Conservation (phyloP, 2,329 filamentous ascomycete genomes). For the Trichoderma sp. region DNA sequence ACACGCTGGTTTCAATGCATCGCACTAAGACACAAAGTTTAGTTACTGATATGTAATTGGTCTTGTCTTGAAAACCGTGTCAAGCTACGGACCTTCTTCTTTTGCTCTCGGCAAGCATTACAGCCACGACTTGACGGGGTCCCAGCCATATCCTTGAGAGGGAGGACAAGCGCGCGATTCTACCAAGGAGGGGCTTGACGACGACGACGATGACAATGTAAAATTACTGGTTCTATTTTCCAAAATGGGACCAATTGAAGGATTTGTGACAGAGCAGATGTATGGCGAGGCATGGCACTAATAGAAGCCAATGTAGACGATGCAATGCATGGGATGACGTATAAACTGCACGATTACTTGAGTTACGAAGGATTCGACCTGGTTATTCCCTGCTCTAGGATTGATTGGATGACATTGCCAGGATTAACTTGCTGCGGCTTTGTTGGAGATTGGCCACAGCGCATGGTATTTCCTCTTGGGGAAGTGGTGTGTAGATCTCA, state of each 20-base stretch:
- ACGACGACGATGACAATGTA: not conserved
- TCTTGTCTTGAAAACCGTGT: not conserved
- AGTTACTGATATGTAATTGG: not conserved
- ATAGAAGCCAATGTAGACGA: not conserved
- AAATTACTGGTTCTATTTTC: not conserved
- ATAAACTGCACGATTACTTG: not conserved
- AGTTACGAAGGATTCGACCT: not conserved
- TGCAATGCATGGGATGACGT: not conserved
- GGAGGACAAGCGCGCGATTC: not conserved
- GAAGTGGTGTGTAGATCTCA: not conserved
- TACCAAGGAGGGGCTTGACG: not conserved
- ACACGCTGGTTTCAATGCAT: not conserved
- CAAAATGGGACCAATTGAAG: not conserved
- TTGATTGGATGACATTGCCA: not conserved
- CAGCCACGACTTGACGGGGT: not conserved
- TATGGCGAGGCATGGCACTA: not conserved
- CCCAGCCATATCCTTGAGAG: not conserved
- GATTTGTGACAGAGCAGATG: not conserved
- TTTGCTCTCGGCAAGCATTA: not conserved
- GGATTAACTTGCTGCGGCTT: not conserved
- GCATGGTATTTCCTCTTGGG: not conserved
- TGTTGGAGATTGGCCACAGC: not conserved
- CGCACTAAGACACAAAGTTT: not conserved
- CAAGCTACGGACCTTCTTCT: not conserved
- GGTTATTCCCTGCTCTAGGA: not conserved